phyloP scores from a whole-genome alignment of 768 basidiomycete genomes.

The Leccinum incarnatum region DNA sequence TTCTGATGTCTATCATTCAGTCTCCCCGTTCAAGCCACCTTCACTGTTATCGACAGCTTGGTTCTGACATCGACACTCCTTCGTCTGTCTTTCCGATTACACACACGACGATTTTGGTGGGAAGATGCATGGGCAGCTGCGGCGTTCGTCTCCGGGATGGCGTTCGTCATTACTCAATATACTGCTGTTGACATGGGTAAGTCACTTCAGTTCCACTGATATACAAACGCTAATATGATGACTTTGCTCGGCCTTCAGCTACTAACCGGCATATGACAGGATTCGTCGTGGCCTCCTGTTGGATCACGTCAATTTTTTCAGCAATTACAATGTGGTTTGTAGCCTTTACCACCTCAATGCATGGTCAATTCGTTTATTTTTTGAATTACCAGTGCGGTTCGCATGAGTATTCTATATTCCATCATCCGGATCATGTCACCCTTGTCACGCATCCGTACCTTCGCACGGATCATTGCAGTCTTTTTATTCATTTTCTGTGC shows the following conservation, averaged over 20 bases:
- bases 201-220: background rate
- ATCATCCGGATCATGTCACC: background rate
- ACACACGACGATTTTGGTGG: constrained; percentile 22
- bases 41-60: constrained; percentile 4
- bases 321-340: background rate
- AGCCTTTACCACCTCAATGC: background rate
- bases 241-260: background rate
- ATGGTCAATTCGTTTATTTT: background rate
- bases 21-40: constrained; percentile 1
- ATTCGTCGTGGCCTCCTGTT: background rate
- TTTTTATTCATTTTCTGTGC: background rate
- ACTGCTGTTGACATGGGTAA: background rate
- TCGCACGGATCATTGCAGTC: background rate
- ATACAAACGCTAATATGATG: background rate
- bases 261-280: background rate
- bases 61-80: constrained; percentile 12
- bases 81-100: constrained; percentile 15
- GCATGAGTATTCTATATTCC: background rate
- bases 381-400: background rate
- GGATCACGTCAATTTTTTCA: background rate
- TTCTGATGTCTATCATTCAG: background rate
- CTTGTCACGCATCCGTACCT: background rate
- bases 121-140: constrained; percentile 22
- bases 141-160: background rate
- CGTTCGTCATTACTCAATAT: background rate